A percentile compares a stretch with the other conserved stretches of the same genome.
phyloP scores from a whole-genome alignment of 208 protist species.

The Acanthamoeba comandoni region DNA sequence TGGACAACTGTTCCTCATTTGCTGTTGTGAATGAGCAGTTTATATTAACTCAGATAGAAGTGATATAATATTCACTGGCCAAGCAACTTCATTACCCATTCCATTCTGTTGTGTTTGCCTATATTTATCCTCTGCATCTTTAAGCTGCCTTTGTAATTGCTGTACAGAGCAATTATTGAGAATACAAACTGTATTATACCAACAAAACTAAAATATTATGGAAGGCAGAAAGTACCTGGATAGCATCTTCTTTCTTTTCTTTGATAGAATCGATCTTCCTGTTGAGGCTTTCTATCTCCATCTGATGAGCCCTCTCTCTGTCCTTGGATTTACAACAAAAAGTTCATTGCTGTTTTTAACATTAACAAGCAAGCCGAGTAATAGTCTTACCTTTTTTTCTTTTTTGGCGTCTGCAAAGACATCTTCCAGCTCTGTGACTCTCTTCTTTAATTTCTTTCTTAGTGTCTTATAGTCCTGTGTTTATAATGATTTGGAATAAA shows the following conservation, averaged over 20 bases:
- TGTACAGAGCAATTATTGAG: neutral
- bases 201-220: too few relatives aligned
- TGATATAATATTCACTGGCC: too few relatives aligned
- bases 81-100: neutral
- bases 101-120: neutral
- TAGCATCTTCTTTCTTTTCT: constrained; percentile 19
- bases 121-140: constrained; percentile 20
- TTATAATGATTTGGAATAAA: too few relatives aligned
- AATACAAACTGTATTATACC: neutral
- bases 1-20: constrained; percentile 20
- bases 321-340: neutral
- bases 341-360: too few relatives aligned
- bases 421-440: constrained; percentile 37
- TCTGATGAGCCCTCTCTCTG: neutral
- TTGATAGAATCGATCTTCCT: constrained; percentile 34
- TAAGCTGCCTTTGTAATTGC: constrained; percentile 18
- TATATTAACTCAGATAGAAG: too few relatives aligned
- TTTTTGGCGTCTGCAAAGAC: too few relatives aligned
- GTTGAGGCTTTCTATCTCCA: constrained; percentile 48
- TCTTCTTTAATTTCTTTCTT: constrained; percentile 58
- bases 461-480: neutral
- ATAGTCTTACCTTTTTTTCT: too few relatives aligned
- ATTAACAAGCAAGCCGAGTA: too few relatives aligned
- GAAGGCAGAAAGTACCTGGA: neutral
- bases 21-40: too few relatives aligned